These are phyloP conservation scores for Hibiscus mutabilis DNA, from an alignment of 345 rosid genomes.

Conservation along the genomic window DNA sequence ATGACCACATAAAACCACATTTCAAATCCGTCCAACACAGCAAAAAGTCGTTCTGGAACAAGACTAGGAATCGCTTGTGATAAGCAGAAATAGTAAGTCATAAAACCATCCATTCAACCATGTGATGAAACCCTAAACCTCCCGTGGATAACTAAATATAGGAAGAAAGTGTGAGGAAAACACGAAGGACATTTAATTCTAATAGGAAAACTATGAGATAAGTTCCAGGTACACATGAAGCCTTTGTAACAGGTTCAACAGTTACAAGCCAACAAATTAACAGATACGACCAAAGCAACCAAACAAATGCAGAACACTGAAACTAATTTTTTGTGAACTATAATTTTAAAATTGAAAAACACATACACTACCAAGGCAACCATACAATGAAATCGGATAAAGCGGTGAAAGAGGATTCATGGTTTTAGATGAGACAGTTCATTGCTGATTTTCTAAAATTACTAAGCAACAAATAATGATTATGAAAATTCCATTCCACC, in stretches of 20 bases:
- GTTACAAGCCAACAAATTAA: too few species aligned
- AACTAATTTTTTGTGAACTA: too few species aligned
- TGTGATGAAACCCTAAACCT: background rate
- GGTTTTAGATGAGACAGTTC: too few species aligned
- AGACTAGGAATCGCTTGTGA: background rate
- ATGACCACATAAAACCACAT: too few species aligned
- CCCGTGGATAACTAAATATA: background rate
- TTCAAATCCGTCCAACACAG: too few species aligned
- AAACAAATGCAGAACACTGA: too few species aligned
- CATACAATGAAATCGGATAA: too few species aligned
- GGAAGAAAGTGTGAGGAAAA: background rate
- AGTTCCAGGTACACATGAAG: background rate
- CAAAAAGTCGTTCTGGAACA: background rate
- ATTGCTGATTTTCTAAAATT: background rate
- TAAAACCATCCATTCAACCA: background rate
- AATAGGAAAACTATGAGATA: background rate
- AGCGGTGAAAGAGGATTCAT: too few species aligned
- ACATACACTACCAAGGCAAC: too few species aligned
- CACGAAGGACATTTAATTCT: background rate
- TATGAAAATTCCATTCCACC: slow-evolving; percentile 1
- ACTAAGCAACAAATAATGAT: slow-evolving; percentile 1
- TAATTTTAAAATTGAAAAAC: too few species aligned
- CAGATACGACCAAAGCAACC: too few species aligned
- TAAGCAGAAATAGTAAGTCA: background rate
- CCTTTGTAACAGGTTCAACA: too few species aligned